Evolutionary conservation across 2,329 filamentous ascomycete genomes (phyloP).

Genomic region (Amesomyces nigricolor): DNA sequence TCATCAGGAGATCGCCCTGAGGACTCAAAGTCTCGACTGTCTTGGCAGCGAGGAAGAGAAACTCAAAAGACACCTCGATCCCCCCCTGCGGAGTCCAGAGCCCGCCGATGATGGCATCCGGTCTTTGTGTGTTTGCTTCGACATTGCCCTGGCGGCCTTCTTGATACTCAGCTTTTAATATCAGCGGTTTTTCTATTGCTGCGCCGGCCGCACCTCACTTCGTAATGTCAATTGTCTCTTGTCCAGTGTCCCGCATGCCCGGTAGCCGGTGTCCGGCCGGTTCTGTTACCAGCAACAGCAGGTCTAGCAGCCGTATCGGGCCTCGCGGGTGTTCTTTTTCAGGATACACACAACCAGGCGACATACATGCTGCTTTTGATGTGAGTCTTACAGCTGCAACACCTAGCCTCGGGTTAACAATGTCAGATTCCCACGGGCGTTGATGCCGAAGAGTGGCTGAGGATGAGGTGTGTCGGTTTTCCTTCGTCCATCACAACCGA

Average conservation of each 20-base stretch:
- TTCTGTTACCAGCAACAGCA: slow-evolving; percentile 24
- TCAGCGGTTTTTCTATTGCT: not conserved
- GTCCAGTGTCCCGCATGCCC: slow-evolving; percentile 29
- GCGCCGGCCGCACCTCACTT: slow-evolving; percentile 2
- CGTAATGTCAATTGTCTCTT: slow-evolving; percentile 23
- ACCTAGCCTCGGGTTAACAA: not conserved
- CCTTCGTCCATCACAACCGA: no score
- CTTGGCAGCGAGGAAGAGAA: not conserved
- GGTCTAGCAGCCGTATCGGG: slow-evolving; percentile 30
- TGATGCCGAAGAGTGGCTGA: slow-evolving; percentile 42
- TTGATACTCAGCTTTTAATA: not conserved
- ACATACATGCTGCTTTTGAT: slow-evolving; percentile 36
- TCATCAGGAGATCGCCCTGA: not conserved
- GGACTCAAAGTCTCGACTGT: not conserved
- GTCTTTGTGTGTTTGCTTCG: not conserved
- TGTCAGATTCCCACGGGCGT: slow-evolving; percentile 41
- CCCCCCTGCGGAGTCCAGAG: no score
- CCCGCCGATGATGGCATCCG: no score
- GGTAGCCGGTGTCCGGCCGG: slow-evolving; percentile 28
- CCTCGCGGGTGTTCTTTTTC: slow-evolving; percentile 35
- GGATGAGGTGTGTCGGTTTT: slow-evolving; percentile 32
- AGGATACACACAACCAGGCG: slow-evolving; percentile 32
- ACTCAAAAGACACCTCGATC: not conserved
- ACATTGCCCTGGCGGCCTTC: slow-evolving; percentile 16
- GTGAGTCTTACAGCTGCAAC: slow-evolving; percentile 24